Evolutionary conservation across 2,329 filamentous ascomycete genomes (phyloP), one percentile per base, ranked within the genome.

Genomic region (Fusarium sp.): DNA sequence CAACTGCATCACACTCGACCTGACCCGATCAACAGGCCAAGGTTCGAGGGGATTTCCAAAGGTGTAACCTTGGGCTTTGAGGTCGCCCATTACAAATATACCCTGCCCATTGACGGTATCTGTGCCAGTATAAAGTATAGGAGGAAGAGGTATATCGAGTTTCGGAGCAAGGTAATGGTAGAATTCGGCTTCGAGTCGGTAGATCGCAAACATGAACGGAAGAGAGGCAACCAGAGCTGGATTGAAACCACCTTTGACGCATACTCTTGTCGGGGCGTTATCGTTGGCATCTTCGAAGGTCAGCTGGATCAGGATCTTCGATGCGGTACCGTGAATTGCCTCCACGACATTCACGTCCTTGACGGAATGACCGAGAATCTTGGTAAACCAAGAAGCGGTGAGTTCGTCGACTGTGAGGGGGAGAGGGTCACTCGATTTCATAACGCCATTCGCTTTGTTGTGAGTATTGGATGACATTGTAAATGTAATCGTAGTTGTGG

Each of bases 201-300:
- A 66, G 11, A 51, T 10, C 15, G 44, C 15, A 17, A 47, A 45
- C 17, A 63, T 39, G 6, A 52, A 41, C 0, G 54, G 62, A 1
- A 66, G 15, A 4, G n/a, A 30, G 2, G 40, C 11, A 17, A 30
- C 13, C 2, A 65, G 19, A 17, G n/a, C 40, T 14, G 46, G 20
- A 1, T 65, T 62, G 17, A 62, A 54, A 0, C 65, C 61, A 3
- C 65, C 50, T 28, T 68, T 68, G 20, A 69, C 53, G 7, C 61
- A 68, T 4, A 63, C 7, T 19, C 7, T 47, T 3, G 10, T 14
- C 3, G 11, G 1, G 9, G 20, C 22, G 4, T 4, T 9, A 35
- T 35, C 10, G 17, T 6, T 20, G 4, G 13, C 3, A 19, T 28
- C 40, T 7, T 39, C 10, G 20, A 40, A 56, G 0, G 13, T 43